A percentile compares a stretch with the other conserved stretches of the same genome.
These are phyloP conservation scores for Agapanthus africanus DNA, from an alignment of 106 monocot species.

Conservation along the genomic window DNA sequence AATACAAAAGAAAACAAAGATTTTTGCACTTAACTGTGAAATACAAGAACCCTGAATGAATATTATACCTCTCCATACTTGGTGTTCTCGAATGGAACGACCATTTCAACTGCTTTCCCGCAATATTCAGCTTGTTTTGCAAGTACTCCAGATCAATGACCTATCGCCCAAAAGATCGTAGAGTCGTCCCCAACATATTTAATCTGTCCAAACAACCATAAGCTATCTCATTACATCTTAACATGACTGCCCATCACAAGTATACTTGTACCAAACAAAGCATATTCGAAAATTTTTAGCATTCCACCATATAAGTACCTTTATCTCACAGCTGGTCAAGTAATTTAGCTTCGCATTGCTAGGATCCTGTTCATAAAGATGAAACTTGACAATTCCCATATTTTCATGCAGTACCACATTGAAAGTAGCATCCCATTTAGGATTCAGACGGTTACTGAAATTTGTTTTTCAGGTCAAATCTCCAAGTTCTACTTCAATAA, in stretches of 20 bases:
- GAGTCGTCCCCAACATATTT: conserved; percentile 91
- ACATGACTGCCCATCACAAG: not conserved
- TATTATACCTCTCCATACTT: conserved; percentile 61
- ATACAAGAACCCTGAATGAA: too few species aligned
- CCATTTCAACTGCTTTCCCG: conserved; percentile 77
- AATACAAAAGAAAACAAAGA: too few species aligned
- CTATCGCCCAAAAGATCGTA: conserved; percentile 93
- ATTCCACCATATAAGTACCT: conserved; percentile 37
- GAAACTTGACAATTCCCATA: conserved; percentile 62
- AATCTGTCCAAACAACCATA: conserved; percentile 40
- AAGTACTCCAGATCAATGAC: conserved; percentile 47
- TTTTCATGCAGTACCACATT: conserved; percentile 87
- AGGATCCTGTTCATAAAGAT: conserved; percentile 61
- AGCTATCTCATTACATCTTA: conserved; percentile 50
- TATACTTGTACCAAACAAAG: not conserved
- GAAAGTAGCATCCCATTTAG: conserved; percentile 66
- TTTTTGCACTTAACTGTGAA: too few species aligned
- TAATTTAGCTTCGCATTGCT: conserved; percentile 62
- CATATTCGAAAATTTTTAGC: not conserved
- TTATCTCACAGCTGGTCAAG: conserved; percentile 85
- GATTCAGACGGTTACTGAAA: conserved; percentile 35
- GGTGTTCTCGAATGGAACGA: conserved; percentile 77
- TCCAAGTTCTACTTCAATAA: conserved; percentile 79
- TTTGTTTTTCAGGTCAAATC: conserved; percentile 64
- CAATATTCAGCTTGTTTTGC: conserved; percentile 65